Evolutionary conservation across 352 stramenopile species (phyloP).

Genomic region (Globisporangium solare): DNA sequence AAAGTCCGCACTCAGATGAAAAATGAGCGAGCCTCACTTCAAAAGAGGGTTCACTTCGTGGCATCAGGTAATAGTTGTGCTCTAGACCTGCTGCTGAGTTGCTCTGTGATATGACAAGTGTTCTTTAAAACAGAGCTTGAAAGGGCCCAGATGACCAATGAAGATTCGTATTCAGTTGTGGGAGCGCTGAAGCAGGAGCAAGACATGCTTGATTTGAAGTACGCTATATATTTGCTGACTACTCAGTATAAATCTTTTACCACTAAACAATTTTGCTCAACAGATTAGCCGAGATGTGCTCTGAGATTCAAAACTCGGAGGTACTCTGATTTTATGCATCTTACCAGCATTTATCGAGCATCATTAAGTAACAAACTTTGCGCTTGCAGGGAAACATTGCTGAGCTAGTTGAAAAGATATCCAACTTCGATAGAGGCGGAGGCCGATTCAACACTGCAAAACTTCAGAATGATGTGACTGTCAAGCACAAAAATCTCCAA

Average conservation of each 20-base stretch:
- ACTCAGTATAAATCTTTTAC: background rate
- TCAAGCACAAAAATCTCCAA: conserved; percentile 7
- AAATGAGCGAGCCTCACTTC: conserved; percentile 42
- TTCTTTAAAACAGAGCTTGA: conserved; percentile 29
- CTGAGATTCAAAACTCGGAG: conserved; percentile 25
- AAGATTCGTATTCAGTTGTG: conserved; percentile 34
- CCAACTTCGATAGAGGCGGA: conserved; percentile 9
- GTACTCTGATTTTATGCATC: conserved; percentile 8
- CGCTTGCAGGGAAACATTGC: conserved; percentile 23
- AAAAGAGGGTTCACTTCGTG: conserved; percentile 30
- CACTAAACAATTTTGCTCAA: background rate
- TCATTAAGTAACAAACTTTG: conserved; percentile 10
- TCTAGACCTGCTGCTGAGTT: background rate
- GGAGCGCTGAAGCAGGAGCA: conserved; percentile 21
- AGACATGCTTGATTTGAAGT: conserved; percentile 29
- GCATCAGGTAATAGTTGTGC: conserved; percentile 21
- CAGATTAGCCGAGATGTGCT: conserved; percentile 23
- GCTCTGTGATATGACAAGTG: background rate
- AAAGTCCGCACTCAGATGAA: conserved; percentile 39
- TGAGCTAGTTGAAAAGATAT: conserved; percentile 24
- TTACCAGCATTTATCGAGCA: background rate
- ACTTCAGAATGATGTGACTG: conserved; percentile 11
- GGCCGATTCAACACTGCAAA: conserved; percentile 1
- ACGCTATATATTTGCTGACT: background rate
- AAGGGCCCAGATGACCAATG: conserved; percentile 41